Base-by-base conservation (phyloP, 176 grass and related monocot species). In the Saccharum officinarum region DNA sequence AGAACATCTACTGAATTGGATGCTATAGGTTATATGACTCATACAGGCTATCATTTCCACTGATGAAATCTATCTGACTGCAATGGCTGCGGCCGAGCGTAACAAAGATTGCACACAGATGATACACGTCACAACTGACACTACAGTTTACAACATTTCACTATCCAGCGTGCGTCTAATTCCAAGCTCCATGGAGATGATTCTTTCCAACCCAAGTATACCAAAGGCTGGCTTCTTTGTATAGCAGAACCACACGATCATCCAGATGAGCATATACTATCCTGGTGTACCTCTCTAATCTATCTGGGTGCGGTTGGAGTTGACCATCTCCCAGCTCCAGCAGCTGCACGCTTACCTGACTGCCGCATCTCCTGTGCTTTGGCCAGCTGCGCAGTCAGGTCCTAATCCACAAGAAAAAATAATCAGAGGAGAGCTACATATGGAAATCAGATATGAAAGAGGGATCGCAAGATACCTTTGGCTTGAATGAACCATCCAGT, bases 401-500 rank as follows among this genome's bases (percentile, higher is more conserved):
- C 85, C 89, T 91, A 77, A 64, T 18, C 75, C 38, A 87, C 26
- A 22, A 25, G 6, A 80, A 69, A 3, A 83, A 59, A 17, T 8
- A 42, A 28, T 90, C 57, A 90, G 15, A 8, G 8, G 40, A 39
- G 20, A 38, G 6, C 67, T 66, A 46, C 13, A 11, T 7, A 33
- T 3, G 22, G 30, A 61, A 73, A 68, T 7, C 22, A 42, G 8
- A 8, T 6, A 40, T 47, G 15, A 65, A 45, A 9, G 54, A 64
- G 8, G 7, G 62, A 4, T 20, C 13, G 1, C 47, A 79, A 75
- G n/a, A 30, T 82, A 94, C 92, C 86, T 87, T 88, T 11, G 71
- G 81, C 78, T 94, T 89, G 68, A 85, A 92, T 36, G 92, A 80
- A 34, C 84, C 89, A 91, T 91, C 89, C 50, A 91, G 64, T 3